Evolutionary conservation across 805 yeast species (phyloP), one percentile per base, ranked within the genome.

Genomic region (Candida ascalaphidarum): DNA sequence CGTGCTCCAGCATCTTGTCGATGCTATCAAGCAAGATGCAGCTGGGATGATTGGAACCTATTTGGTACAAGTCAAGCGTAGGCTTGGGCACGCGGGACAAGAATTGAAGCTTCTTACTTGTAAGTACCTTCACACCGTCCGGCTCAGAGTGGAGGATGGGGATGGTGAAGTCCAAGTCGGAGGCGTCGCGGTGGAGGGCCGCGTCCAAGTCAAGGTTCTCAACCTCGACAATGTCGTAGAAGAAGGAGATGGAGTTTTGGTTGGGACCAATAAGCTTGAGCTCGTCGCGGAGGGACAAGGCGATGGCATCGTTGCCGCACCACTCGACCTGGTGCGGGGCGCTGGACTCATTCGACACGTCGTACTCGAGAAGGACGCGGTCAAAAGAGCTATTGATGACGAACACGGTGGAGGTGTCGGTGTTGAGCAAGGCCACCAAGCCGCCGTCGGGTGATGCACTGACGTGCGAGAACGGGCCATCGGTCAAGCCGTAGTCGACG

Each of bases 231-330:
- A 55, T 41, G 29, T 61, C 64, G 37, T 58, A 67, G 39, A 63
- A 79, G 52, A 70, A 78, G 27, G 70, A 71, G 28, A 77, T 48
- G 24, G 69, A 46, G 11, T 68, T 71, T 36, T 69, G 75, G 8
- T 74, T 71, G 0, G 95, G 89, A 0, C 94, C 95, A 20, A 79
- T 64, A 11, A 88, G 47, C 34, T 69, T 68, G 16, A 85, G 42
- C 29, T 80, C 85, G 39, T 80, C 89, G 3, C 67, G 58, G 1
- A 74, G 58, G n/a, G 74, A 55, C 9, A 79, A 46, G 0, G 77
- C 75, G 1, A 88, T 74, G 0, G 92, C 84, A 52, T 85, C 95
- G 39, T 78, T 74, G 0, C 89, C 84, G 47, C 95, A 80, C 97
- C 96, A 92, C 32, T 65, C 66, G 12, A 82, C 55, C 34, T 68